These are phyloP conservation scores for Pachysolen tannophilus DNA, from an alignment of 805 yeast genomes.

Conservation along the genomic window DNA sequence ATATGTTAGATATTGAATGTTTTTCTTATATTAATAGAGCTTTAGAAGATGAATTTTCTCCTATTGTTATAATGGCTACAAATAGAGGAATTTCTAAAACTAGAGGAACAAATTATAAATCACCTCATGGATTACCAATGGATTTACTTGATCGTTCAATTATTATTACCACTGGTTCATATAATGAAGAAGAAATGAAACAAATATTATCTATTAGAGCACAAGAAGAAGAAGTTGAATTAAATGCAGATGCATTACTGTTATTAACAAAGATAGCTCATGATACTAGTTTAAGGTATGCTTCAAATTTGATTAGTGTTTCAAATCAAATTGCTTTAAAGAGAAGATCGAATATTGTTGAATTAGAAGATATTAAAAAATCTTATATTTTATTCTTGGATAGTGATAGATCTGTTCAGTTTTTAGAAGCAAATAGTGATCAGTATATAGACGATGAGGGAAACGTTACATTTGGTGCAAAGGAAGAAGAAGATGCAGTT, in stretches of 20 bases:
- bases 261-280: slow-evolving; percentile 82
- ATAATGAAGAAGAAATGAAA: slow-evolving; percentile 75
- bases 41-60: slow-evolving; percentile 91
- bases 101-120: slow-evolving; percentile 86
- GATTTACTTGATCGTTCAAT: slow-evolving; percentile 92
- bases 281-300: slow-evolving; percentile 88
- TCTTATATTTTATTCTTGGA: slow-evolving; percentile 84
- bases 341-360: slow-evolving; percentile 66
- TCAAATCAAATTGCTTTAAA: slow-evolving; percentile 80
- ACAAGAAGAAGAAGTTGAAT: slow-evolving; percentile 86
- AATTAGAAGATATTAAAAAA: slow-evolving; percentile 77
- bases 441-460: slow-evolving; percentile 79
- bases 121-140: slow-evolving; percentile 97
- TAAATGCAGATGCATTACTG: slow-evolving; percentile 75
- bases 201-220: slow-evolving; percentile 85
- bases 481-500: slow-evolving; percentile 12
- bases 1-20: slow-evolving; percentile 96
- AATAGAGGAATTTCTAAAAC: slow-evolving; percentile 93
- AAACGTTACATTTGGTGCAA: slow-evolving; percentile 46
- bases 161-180: slow-evolving; percentile 78
- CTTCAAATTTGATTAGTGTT: slow-evolving; percentile 84
- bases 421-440: slow-evolving; percentile 46
- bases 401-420: slow-evolving; percentile 81
- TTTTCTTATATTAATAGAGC: slow-evolving; percentile 95
- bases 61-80: slow-evolving; percentile 97